Conservation (phyloP, 192 early-diverging fungal genomes). For the Rhizophagus sp. region DNA sequence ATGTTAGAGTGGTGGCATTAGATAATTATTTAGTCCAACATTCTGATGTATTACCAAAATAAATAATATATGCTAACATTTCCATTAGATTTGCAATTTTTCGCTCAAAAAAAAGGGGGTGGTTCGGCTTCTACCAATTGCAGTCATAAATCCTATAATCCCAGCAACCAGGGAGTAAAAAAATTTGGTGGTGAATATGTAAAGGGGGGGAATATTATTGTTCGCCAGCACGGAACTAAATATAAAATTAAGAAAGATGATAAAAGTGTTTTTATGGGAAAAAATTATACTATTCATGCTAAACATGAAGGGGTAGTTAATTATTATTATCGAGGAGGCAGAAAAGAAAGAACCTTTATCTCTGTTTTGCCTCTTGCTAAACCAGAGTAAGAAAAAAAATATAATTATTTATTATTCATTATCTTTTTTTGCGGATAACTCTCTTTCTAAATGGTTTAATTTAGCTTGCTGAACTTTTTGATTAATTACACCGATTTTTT, state of each 20-base stretch:
- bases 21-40: too few species aligned
- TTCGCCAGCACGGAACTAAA: slow-evolving; percentile 15
- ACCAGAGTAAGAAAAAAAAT: too few species aligned
- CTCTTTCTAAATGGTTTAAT: neutral
- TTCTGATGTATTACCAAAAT: too few species aligned
- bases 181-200: slow-evolving; percentile 8
- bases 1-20: too few species aligned
- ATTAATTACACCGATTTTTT: too few species aligned
- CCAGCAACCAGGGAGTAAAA: slow-evolving; percentile 14
- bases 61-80: slow-evolving; percentile 12
- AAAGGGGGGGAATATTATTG: neutral
- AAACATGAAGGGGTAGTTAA: slow-evolving; percentile 5
- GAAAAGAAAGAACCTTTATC: slow-evolving; percentile 7
- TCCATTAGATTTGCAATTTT: slow-evolving; percentile 23
- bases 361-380: neutral
- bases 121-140: slow-evolving; percentile 19
- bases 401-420: too few species aligned
- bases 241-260: slow-evolving; percentile 8
- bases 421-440: too few species aligned
- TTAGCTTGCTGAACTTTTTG: too few species aligned
- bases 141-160: neutral
- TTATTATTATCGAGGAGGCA: too few species aligned
- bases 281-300: slow-evolving; percentile 22
- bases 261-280: neutral
- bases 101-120: slow-evolving; percentile 25